Evolutionary conservation across 495 filamentous ascomycete genomes (phyloP), one percentile per base, ranked within the genome.

Genomic region (Podospora australis): DNA sequence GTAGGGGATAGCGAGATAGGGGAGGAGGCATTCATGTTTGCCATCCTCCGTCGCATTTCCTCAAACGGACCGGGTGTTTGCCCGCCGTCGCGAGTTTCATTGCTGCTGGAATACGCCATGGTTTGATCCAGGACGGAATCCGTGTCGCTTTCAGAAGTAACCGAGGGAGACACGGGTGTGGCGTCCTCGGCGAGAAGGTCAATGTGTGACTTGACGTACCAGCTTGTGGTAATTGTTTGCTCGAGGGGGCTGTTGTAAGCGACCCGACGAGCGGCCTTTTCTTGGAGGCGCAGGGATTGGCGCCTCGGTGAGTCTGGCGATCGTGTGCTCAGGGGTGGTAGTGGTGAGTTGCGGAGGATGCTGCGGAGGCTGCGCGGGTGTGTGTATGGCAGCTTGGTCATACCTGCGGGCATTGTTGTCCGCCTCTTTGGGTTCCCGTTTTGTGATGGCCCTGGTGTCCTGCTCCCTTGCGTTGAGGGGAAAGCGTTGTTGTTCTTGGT

Each of bases 321-420:
- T 30, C 48, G 55, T 5, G 69, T 63, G 47, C 48, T 71, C 10
- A 64, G 59, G 26, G 66, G 79, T 51, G 75, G 77, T 9, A 83
- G 60, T 2, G 84, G 84, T 7, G 84, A 87, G 70, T 90, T 90
- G 59, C 84, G 82, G 24, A 90, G 71, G 62, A 90, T 90, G 63
- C 82, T 86, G 51, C 78, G 80, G 6, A 87, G 72, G 6, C 76
- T 76, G 14, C 80, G 72, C 2, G 83, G 79, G 10, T 79, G 77
- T 32, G 77, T 81, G 62, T 89, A 89, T 13, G 85, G 82, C 20
- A 72, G 64, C 30, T 56, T 55, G 11, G 39, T 24, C 28, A 47
- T 40, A 22, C 46, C 25, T 17, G 51, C 44, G 2, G 63, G 57
- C 34, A 67, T 53, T 1, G 70, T 71, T n/a, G 67, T 67, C 22